Base-by-base conservation (phyloP, 1,139 yeast species). In the Yamadazyma membranifaciens region DNA sequence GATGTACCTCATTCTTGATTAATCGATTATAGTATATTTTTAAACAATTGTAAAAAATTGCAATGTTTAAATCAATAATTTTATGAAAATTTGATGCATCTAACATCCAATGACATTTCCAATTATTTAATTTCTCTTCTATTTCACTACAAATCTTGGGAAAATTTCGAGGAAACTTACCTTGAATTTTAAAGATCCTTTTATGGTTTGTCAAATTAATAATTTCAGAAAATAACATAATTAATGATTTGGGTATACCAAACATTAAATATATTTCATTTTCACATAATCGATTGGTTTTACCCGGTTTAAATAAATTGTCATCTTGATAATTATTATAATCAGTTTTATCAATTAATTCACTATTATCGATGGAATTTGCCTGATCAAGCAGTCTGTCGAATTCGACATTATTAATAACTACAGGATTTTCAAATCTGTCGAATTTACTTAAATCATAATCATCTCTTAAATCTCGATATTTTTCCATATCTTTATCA, bases 91-190 rank as follows among this genome's bases (percentile, higher is more conserved):
- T 45, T 37, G 62, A 58, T 6, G 17, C 25, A 3, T 38, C 11
- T 16, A 76, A 53, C 27, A 59, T 53, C 82, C 81, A 38, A 52
- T 54, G 64, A n/a, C 65, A 49, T 31, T 58, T 59, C 81, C 81
- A 78, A 39, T 60, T 64, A 33, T 69, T 48, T 25, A 78, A 54
- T 32, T 65, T 67, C 42, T 77, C 81, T 48, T 77, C 81, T 5
- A 72, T 52, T 38, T 77, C 81, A 40, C 81, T 76, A 50, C 81
- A 77, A 2, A 77, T 62, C 43, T 67, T 65, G 3, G 82, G 82
- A 51, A 77, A 78, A 49, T 77, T 78, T 36, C 81, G 57, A 0
- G 83, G 82, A 38, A 64, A 68, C n/a, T 67, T 65, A 26, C 67
- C 62, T 30, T 65, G 64, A n/a, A 68, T 54, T 33, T 60, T 54